Conservation (phyloP, 169 alveolate species). For the Sarcocystis neurona region DNA sequence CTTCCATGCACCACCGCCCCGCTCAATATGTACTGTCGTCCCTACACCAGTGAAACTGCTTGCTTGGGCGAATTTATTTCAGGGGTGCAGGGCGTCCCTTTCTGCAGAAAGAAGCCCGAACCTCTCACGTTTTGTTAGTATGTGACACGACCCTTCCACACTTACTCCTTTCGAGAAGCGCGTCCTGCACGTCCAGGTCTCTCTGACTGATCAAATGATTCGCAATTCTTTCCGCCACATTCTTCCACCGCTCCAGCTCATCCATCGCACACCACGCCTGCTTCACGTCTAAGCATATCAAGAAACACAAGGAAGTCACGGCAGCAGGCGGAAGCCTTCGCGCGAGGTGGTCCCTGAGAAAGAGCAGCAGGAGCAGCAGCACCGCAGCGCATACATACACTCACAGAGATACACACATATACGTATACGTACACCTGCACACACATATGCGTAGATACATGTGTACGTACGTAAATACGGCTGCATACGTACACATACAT, state of each 20-base stretch:
- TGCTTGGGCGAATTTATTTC: too few relatives aligned
- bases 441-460: too few relatives aligned
- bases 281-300: conserved; percentile 30
- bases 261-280: conserved; percentile 42
- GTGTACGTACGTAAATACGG: not conserved
- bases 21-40: too few relatives aligned
- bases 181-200: conserved; percentile 1
- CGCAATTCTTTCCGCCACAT: conserved; percentile 25
- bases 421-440: not conserved
- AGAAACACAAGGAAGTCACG: not conserved
- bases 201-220: not conserved
- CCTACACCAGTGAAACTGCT: too few relatives aligned
- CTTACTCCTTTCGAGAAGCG: not conserved
- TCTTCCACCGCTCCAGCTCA: conserved; percentile 2
- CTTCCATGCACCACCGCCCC: too few relatives aligned
- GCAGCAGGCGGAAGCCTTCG: conserved; percentile 10
- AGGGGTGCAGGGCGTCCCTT: too few relatives aligned
- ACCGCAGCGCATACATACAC: not conserved
- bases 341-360: conserved; percentile 9
- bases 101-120: too few relatives aligned
- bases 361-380: not conserved
- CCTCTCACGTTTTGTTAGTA: too few relatives aligned
- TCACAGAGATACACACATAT: not conserved
- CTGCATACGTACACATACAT: not conserved
- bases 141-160: too few relatives aligned